Base-by-base conservation (phyloP, 2,329 filamentous ascomycete species). In the Lanzia echinophila region DNA sequence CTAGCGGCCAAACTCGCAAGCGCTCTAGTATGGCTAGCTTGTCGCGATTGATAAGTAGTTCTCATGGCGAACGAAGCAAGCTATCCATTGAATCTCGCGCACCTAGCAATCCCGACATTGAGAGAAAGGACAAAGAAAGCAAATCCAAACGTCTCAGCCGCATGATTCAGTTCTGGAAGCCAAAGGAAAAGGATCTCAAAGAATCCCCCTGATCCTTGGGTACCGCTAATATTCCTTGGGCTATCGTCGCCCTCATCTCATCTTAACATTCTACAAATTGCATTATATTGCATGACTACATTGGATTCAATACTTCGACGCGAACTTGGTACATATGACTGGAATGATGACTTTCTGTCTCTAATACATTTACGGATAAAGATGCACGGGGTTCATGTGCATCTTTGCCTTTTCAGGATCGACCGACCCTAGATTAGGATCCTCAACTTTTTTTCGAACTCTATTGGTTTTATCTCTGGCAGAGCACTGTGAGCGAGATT, bases 81-180 rank as follows among this genome's bases (percentile, higher is more conserved):
- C 73, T 90, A 20, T 87, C 83, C 0, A 83, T 85, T 63, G 86
- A 88, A 65, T 80, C 86, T 44, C 60, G 62, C 41, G 59, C 59
- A 3, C 74, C 76, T 6, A 64, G 74, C 57, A 74, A 71, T 39
- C 77, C 47, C 2, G 47, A 55, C 11, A 33, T 22, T n/a, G 38
- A 55, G 11, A 51, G 28, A 20, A 55, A 83, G n/a, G 79, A 81
- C 32, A 81, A 82, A 67, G 65, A 63, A 22, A 88, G 84, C 74
- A 87, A 83, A 68, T 75, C 81, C 36, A 87, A 83, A 67, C 79
- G 86, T 31, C 71, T 90, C 36, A 86, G 87, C 67, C 84, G 86
- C 49, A 77, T 90, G 73, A 83, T 90, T 77, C 83, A 86, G 62
- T 91, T 91, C 68, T 91, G 86, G 86, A 88, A 86, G 70, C 61